Percentiles rank a stretch among this genome's conserved stretches.
phyloP scores from a whole-genome alignment of 2,329 filamentous ascomycete species.

The Coniochaeta sp. region DNA sequence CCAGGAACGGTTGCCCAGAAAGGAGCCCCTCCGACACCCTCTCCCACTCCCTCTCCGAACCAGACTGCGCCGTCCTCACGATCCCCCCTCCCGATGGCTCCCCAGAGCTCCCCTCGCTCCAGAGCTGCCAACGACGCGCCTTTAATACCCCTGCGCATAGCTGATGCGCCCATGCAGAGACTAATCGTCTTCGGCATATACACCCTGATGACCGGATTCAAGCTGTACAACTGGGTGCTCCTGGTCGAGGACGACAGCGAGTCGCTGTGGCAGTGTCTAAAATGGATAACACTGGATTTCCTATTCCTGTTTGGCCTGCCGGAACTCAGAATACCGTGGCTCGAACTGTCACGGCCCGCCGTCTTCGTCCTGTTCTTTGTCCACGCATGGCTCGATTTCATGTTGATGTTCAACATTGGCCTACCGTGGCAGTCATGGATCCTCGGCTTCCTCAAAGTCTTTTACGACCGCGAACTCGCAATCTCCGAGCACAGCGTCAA shows the following conservation, averaged over 20 bases:
- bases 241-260: conserved; percentile 74
- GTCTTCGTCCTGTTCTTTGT: conserved; percentile 63
- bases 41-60: conserved; percentile 2
- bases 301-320: conserved; percentile 83
- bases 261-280: conserved; percentile 85
- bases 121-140: conserved; percentile 40
- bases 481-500: conserved; percentile 93
- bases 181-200: conserved; percentile 83
- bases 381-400: conserved; percentile 68
- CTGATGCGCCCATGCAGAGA: conserved; percentile 87
- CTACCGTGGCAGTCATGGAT: conserved; percentile 70
- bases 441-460: conserved; percentile 64
- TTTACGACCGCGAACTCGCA: conserved; percentile 88
- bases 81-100: conserved; percentile 2
- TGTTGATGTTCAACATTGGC: conserved; percentile 89
- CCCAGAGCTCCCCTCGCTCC: conserved; percentile 37
- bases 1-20: conserved; percentile 9
- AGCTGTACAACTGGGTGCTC: conserved; percentile 77
- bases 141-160: conserved; percentile 69
- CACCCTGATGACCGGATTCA: conserved; percentile 67
- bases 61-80: not conserved
- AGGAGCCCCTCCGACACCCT: conserved; percentile 12
- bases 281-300: conserved; percentile 86
- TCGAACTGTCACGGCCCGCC: conserved; percentile 77
- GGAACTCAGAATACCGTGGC: conserved; percentile 86